Conservation (phyloP, 768 basidiomycete genomes). For the Pleurotus sapidus region DNA sequence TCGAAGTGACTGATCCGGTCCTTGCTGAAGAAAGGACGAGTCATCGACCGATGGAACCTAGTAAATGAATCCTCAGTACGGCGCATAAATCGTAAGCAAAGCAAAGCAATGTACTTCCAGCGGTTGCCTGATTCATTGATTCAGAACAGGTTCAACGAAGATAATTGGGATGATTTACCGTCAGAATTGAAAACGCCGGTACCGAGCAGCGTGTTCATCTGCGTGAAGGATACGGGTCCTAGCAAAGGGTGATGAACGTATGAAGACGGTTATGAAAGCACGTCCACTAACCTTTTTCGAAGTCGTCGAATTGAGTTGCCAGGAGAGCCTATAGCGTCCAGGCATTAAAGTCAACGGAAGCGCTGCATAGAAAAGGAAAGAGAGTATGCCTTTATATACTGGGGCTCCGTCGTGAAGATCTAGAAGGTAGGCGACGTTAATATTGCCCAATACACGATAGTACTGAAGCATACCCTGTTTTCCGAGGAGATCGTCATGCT, state of each 20-base stretch:
- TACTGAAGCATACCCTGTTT: constrained; percentile 21
- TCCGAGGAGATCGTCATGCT: constrained; percentile 25
- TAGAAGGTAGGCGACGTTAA: constrained; percentile 11
- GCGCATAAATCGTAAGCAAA: not conserved
- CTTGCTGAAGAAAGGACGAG: constrained; percentile 66
- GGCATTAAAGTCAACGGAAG: too few relatives aligned
- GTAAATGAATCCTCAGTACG: not conserved
- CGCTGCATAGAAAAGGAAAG: too few relatives aligned
- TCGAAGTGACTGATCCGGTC: constrained; percentile 64
- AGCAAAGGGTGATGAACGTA: not conserved
- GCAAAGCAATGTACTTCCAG: constrained; percentile 54
- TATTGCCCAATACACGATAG: not conserved
- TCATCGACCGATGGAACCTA: constrained; percentile 43
- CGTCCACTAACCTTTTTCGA: constrained; percentile 36
- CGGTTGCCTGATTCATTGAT: constrained; percentile 43
- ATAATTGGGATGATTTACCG: constrained; percentile 28
- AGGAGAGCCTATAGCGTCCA: constrained; percentile 30
- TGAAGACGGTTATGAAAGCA: not conserved
- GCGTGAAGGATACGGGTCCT: constrained; percentile 22
- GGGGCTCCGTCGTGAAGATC: constrained; percentile 43
- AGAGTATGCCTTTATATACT: constrained; percentile 39
- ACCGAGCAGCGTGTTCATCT: constrained; percentile 41
- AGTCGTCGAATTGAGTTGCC: constrained; percentile 44
- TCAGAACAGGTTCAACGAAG: not conserved
- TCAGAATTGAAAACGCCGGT: constrained; percentile 61